Evolutionary conservation across 2,329 filamentous ascomycete genomes (phyloP), one percentile per base, ranked within the genome.

Genomic region (Pseudogymnoascus verrucosus): DNA sequence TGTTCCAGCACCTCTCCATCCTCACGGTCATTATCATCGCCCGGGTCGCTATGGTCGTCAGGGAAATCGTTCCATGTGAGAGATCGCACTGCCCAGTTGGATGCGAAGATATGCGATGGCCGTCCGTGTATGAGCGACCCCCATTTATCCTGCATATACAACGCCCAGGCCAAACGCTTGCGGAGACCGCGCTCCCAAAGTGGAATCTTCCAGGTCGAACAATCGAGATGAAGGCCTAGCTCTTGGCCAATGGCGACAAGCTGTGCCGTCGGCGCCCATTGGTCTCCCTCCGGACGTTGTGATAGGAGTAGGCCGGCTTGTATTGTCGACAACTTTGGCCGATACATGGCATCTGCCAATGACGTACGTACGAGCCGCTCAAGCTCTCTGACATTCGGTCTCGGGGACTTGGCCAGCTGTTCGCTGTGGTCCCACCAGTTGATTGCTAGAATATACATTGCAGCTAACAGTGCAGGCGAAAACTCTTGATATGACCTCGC

Each of bases 101-200:
- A 77, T 19, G 78, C 74, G 67, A 84, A 83, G 42, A 86, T 84
- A 68, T 96, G 91, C 4, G 91, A 95, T 0, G 91, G 92, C 10
- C 91, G 87, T 57, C 91, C 91, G 71, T 96, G 90, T 23, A 95
- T 87, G 19, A 96, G 79, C 1, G 91, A 88, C 14, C 89, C 90
- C 92, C 92, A 96, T 74, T 90, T 96, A 76, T 97, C 93, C 76
- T 96, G 91, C 88, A 96, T 93, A 74, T 95, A 96, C 61, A 96
- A 76, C 1, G 90, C 92, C 92, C 93, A 96, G 0, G 91, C 91
- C 44, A 96, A 83, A 60, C 93, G 85, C 74, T 93, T 95, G 65
- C 93, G 83, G 64, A 96, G 75, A 0, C 91, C 89, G 69, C 89
- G 89, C 74, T 96, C 92, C 91, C 92, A 96, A 0, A 82, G 82